Conservation (phyloP, 2,329 filamentous ascomycete genomes). For the Tympanopsis confertula region DNA sequence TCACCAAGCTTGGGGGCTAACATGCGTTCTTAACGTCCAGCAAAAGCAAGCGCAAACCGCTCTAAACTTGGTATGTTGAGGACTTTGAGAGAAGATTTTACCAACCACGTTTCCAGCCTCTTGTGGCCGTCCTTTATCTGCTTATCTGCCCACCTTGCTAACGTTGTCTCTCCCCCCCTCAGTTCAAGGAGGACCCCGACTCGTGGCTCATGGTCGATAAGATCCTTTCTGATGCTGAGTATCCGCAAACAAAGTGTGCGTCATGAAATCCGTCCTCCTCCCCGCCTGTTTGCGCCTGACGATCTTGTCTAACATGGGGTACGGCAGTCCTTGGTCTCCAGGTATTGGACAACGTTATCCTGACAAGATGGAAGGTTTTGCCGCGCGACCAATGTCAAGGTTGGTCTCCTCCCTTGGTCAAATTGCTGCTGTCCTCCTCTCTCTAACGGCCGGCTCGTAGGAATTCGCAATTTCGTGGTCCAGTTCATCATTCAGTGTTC, state of each 20-base stretch:
- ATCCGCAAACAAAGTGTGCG: constrained; percentile 92
- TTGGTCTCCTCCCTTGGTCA: constrained; percentile 20
- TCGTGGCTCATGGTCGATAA: constrained; percentile 96
- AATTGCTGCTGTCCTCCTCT: constrained; percentile 1
- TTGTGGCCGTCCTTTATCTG: constrained; percentile 6
- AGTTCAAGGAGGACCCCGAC: constrained; percentile 99
- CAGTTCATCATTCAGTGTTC: constrained; percentile 96
- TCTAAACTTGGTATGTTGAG: constrained; percentile 68
- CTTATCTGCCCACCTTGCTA: constrained; percentile 1
- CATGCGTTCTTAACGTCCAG: constrained; percentile 31
- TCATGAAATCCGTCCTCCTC: constrained; percentile 11
- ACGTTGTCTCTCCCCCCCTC: constrained; percentile 4
- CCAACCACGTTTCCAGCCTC: constrained; percentile 9
- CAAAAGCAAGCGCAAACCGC: constrained; percentile 93
- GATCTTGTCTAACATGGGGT: constrained; percentile 7
- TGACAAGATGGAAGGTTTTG: constrained; percentile 97
- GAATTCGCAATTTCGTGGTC: constrained; percentile 97
- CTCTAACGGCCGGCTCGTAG: constrained; percentile 30
- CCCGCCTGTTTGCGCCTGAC: neutral
- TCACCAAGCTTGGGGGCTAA: neutral
- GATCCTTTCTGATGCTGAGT: constrained; percentile 84
- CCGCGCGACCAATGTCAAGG: constrained; percentile 93
- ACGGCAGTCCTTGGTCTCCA: constrained; percentile 75
- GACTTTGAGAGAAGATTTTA: constrained; percentile 1
- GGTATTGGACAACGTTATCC: constrained; percentile 94